Evolutionary conservation across 1,284 basidiomycete genomes (phyloP), one percentile per base, ranked within the genome.

Genomic region (Somion occarium): DNA sequence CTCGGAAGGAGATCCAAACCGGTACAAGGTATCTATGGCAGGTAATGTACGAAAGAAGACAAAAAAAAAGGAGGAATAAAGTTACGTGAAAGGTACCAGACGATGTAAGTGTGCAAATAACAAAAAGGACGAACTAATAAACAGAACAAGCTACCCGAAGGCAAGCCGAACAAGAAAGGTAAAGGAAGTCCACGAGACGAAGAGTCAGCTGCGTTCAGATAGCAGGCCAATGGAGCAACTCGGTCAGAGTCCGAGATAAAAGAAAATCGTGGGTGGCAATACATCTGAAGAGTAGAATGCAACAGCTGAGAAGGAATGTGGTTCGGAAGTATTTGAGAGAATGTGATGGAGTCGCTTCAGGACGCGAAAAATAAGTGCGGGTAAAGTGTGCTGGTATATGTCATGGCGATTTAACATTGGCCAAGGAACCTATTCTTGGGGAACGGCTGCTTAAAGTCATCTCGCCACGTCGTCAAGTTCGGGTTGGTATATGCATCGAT

Each of bases 341-440:
- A 22, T 41, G 18, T 9, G 20, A 5, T 39, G 42, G 9, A 43
- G 30, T 15, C 7, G 30, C 22, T 22, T 43, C 42, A 23, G 20
- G 38, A 20, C n/a, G n/a, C n/a, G n/a, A n/a, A n/a, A n/a, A n/a
- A n/a, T n/a, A n/a, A n/a, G n/a, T 34, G 30, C 30, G 15, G 30
- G 30, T 34, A 15, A 15, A 34, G 7, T 34, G 7, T 34, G 30
- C 15, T 15, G 7, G 30, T 7, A 34, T 34, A 15, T 34, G 7
- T 7, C 7, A 34, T 34, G 15, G 15, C 30, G 4, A 43, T 3
- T 69, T 60, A 79, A 61, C 83, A 85, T 59, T 79, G 65, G 5
- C 68, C 76, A 20, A 83, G 53, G 59, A 82, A 75, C 4, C 60
- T 72, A 67, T 73, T 86, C 67, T 79, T 85, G 2, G 86, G 85